Conservation (phyloP, 2,329 filamentous ascomycete species). For the Coniochaeta prunicola region DNA sequence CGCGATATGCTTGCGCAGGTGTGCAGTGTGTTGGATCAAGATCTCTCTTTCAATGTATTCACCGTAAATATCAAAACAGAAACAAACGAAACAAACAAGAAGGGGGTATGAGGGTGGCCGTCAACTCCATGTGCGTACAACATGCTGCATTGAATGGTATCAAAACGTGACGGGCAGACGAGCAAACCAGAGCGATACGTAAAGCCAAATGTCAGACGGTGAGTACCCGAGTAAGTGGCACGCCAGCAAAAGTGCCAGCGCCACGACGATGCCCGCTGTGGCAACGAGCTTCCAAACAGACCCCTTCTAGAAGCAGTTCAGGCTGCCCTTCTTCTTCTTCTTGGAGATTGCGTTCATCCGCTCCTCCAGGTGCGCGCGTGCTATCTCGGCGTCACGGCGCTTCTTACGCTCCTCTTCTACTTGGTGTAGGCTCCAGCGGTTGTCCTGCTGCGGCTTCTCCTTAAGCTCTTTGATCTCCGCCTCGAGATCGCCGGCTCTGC, state of each 20-base stretch:
- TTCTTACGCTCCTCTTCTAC: conserved; percentile 96
- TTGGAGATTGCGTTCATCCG: conserved; percentile 85
- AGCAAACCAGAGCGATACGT: background rate
- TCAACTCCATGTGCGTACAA: conserved; percentile 1
- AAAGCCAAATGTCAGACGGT: background rate
- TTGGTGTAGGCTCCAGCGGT: conserved; percentile 69
- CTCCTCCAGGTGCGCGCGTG: conserved; percentile 83
- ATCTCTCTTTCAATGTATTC: background rate
- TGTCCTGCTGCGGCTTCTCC: conserved; percentile 46
- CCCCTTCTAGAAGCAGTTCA: conserved; percentile 84
- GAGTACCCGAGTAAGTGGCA: background rate
- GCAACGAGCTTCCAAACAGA: background rate
- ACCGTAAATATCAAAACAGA: background rate
- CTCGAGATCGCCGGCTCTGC: conserved; percentile 73
- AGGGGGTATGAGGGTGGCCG: background rate
- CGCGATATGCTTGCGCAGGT: background rate
- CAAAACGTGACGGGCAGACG: background rate
- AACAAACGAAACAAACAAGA: background rate
- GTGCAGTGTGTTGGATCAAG: background rate
- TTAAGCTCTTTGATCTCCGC: conserved; percentile 60
- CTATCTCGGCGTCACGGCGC: conserved; percentile 81
- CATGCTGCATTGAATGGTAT: conserved; percentile 1
- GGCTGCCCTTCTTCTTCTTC: conserved; percentile 90
- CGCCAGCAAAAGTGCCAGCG: background rate
- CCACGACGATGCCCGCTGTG: background rate